Conservation (phyloP, 257 asterid species). For the Lycium barbarum region DNA sequence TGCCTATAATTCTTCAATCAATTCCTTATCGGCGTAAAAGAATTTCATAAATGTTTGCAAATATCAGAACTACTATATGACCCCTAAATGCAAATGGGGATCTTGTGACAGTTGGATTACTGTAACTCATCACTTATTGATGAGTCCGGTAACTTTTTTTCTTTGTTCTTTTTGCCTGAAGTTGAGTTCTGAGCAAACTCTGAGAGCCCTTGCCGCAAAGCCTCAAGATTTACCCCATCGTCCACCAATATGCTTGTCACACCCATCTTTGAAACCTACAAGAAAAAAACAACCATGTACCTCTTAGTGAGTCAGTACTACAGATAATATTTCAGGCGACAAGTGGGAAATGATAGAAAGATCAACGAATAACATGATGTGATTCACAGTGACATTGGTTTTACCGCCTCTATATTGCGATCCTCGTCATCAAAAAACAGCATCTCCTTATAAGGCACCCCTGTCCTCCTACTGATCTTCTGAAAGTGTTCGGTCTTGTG, state of each 20-base stretch:
- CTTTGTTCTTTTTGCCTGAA: constrained; percentile 24
- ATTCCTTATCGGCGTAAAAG: neutral
- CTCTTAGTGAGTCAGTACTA: neutral
- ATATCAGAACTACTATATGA: neutral
- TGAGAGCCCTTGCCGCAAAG: constrained; percentile 44
- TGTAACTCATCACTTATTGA: neutral
- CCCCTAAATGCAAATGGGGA: neutral
- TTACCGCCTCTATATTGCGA: constrained; percentile 44
- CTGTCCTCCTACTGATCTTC: constrained; percentile 38
- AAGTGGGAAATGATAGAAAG: neutral
- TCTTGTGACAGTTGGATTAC: neutral
- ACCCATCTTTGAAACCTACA: constrained; percentile 47
- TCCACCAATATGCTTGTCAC: constrained; percentile 44
- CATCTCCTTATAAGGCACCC: constrained; percentile 45
- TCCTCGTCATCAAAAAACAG: constrained; percentile 50
- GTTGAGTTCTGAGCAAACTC: constrained; percentile 39
- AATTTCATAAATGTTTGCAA: neutral
- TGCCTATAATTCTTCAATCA: neutral
- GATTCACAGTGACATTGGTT: neutral
- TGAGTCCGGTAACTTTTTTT: neutral
- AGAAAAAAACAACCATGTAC: neutral
- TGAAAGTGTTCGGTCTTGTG: constrained; percentile 49
- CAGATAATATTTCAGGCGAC: neutral
- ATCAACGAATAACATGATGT: neutral
- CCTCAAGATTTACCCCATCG: constrained; percentile 42